phyloP scores from a whole-genome alignment of 1,284 basidiomycete species.

The Apiotrichum gamsii region DNA sequence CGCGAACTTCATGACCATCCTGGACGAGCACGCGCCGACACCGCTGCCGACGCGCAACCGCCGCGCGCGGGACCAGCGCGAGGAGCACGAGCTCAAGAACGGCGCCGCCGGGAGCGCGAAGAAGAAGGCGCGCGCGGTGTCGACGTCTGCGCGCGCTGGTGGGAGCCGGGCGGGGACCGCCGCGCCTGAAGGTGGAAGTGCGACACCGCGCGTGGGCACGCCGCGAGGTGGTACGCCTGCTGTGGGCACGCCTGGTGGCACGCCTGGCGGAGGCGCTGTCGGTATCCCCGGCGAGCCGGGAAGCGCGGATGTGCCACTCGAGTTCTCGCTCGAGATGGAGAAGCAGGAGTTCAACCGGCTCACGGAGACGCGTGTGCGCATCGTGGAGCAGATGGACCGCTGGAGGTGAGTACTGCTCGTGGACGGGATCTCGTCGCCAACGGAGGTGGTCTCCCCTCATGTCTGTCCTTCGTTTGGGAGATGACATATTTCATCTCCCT shows the following conservation, averaged over 20 bases:
- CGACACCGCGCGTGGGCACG: conserved; percentile 15
- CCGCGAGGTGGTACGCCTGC: conserved; percentile 9
- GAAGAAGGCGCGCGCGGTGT: conserved; percentile 19
- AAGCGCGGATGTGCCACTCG: conserved; percentile 53
- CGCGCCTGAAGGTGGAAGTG: not conserved
- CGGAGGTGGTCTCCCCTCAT: too few species aligned
- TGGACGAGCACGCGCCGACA: conserved; percentile 76
- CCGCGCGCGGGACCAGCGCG: conserved; percentile 35
- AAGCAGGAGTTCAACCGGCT: conserved; percentile 74
- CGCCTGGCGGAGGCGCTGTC: conserved; percentile 45
- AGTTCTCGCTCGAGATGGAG: conserved; percentile 77
- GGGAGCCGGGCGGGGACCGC: conserved; percentile 12
- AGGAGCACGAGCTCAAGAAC: conserved; percentile 37
- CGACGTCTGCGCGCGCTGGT: not conserved
- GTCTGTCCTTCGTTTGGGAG: too few species aligned
- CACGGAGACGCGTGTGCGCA: conserved; percentile 65
- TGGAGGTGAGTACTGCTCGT: conserved; percentile 38
- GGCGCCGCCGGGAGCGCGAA: conserved; percentile 14
- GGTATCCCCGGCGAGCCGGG: conserved; percentile 40
- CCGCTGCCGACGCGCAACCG: conserved; percentile 63
- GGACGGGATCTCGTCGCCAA: too few species aligned
- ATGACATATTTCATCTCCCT: too few species aligned
- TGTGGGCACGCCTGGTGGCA: conserved; percentile 54
- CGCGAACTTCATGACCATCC: conserved; percentile 74
- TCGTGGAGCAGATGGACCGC: conserved; percentile 50